phyloP scores from a whole-genome alignment of 768 basidiomycete genomes.

The Brasilioporus rufonigricans region DNA sequence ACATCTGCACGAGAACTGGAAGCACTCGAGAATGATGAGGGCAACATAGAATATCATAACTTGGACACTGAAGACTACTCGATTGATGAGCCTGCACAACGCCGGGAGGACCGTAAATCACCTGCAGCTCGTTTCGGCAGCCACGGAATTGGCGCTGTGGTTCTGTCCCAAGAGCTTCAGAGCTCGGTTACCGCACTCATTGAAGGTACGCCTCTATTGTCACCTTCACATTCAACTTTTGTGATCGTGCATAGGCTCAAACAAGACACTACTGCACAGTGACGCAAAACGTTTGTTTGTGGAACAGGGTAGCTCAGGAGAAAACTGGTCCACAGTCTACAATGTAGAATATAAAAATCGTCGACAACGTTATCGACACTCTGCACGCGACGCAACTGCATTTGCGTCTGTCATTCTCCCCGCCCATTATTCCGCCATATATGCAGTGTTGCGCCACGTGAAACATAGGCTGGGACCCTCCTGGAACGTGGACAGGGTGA shows the following conservation, averaged over 20 bases:
- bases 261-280: slow-evolving; percentile 61
- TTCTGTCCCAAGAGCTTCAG: slow-evolving; percentile 71
- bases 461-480: slow-evolving; percentile 59
- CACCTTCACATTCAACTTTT: slow-evolving; percentile 5
- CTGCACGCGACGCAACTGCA: slow-evolving; percentile 72
- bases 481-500: slow-evolving; percentile 58
- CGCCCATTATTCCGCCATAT: slow-evolving; percentile 79
- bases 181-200: slow-evolving; percentile 66
- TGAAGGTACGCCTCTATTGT: slow-evolving; percentile 42
- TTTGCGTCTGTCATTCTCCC: slow-evolving; percentile 87
- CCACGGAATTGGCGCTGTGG: slow-evolving; percentile 64
- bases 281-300: slow-evolving; percentile 74
- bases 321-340: slow-evolving; percentile 56
- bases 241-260: slow-evolving; percentile 45
- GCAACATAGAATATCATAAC: slow-evolving; percentile 32
- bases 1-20: slow-evolving; percentile 53
- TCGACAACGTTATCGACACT: slow-evolving; percentile 56
- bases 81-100: slow-evolving; percentile 24
- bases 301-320: slow-evolving; percentile 30
- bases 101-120: slow-evolving; percentile 55
- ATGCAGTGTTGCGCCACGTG: slow-evolving; percentile 66
- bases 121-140: slow-evolving; percentile 84
- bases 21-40: slow-evolving; percentile 38
- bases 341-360: slow-evolving; percentile 59
- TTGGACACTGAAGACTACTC: slow-evolving; percentile 33